Base-by-base conservation (phyloP, 2,329 filamentous ascomycete species). In the Monilinia fructigena region DNA sequence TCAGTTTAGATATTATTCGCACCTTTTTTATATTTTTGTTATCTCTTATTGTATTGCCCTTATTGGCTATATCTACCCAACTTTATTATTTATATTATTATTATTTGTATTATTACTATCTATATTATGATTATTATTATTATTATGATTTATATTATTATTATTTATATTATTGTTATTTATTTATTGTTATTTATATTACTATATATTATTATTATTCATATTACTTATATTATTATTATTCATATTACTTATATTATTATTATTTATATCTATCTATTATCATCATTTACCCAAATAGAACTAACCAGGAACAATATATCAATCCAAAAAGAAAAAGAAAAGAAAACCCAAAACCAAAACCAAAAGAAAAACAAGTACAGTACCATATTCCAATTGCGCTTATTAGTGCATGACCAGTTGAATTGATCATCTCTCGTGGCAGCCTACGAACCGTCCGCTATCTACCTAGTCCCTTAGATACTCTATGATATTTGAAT, bases 391-490 rank as follows among this genome's bases (percentile, higher is more conserved):
- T 64, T 64, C 62, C 53, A 64, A 56, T 64, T 64, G 62, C 62
- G 62, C 62, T 50, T 64, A 64, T 58, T 58, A 64, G 62, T 64
- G 53, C 62, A 64, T 64, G 62, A 64, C 62, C 62, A 64, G 53
- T 62, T 64, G 52, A 64, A 64, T 64, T 56, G 52, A 47, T 64
- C 62, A 64, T 56, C 62, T 56, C 62, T 64, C 62, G 62, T 64
- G 62, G 62, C 62, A 64, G 62, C 62, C 62, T 64, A 64, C 62
- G 62, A 64, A 64, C 62, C 53, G 62, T 64, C 62, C 62, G 52
- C 31, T 35, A 35, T 52, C 38, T 12, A 11, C 38, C 12, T 40
- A 40, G 11, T 40, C 38, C 38, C 11, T 40, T 35, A 35, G 31
- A 35, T 38, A 40, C 40, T 23, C 42, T 47, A 11, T 7, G 48